phyloP scores from a whole-genome alignment of 2,329 filamentous ascomycete genomes.

The Pyricularia sp. region DNA sequence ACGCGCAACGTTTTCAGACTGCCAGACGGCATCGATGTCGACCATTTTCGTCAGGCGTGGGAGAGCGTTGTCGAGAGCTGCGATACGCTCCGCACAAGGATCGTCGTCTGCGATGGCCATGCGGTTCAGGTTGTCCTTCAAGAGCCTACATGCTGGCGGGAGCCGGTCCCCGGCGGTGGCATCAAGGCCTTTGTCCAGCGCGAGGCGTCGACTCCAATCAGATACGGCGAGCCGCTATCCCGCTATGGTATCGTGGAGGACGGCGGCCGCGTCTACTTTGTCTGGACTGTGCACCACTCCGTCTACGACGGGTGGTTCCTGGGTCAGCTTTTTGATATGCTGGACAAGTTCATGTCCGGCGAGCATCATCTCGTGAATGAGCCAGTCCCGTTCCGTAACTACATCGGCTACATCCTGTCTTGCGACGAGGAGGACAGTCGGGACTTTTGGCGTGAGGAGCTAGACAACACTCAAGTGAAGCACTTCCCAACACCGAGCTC shows the following conservation, averaged over 20 bases:
- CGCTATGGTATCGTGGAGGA: slow-evolving; percentile 16
- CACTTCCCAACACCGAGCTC: slow-evolving; percentile 3
- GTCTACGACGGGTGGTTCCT: slow-evolving; percentile 14
- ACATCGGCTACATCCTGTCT: slow-evolving; percentile 1
- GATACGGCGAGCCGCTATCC: slow-evolving; percentile 19
- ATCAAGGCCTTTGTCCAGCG: slow-evolving; percentile 9
- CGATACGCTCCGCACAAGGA: slow-evolving; percentile 10
- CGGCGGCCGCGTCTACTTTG: slow-evolving; percentile 9
- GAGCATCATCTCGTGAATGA: background rate
- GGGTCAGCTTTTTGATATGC: slow-evolving; percentile 15
- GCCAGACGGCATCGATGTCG: slow-evolving; percentile 2
- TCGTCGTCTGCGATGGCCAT: slow-evolving; percentile 5
- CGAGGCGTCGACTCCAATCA: slow-evolving; percentile 16
- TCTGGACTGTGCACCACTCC: background rate
- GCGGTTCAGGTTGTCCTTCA: background rate
- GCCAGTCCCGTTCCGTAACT: background rate
- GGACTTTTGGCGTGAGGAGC: background rate
- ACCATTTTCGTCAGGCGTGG: slow-evolving; percentile 1
- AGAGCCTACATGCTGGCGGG: background rate
- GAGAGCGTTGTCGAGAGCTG: slow-evolving; percentile 7
- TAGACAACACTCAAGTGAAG: slow-evolving; percentile 2
- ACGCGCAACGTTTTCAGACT: slow-evolving; percentile 9
- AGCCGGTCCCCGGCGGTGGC: background rate
- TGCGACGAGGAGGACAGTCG: background rate
- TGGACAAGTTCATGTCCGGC: background rate